Conservation (phyloP, 2,329 filamentous ascomycete genomes). For the Trichoderma atrobrunneum region DNA sequence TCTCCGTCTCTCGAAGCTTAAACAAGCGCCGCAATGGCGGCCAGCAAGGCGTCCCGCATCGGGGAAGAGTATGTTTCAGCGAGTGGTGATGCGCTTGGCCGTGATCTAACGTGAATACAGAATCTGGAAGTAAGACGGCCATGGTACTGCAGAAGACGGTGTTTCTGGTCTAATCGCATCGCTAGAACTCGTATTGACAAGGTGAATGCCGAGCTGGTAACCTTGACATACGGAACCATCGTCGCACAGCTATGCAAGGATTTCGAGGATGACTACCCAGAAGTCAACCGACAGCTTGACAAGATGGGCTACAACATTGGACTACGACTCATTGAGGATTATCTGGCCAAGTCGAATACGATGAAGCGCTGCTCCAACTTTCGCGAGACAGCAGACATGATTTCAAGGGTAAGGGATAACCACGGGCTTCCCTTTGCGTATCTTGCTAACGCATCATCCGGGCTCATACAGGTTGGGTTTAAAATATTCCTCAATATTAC, state of each 20-base stretch:
- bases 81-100: background rate
- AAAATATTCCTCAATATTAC: conserved; percentile 99
- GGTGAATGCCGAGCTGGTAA: conserved; percentile 96
- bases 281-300: conserved; percentile 97
- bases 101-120: conserved; percentile 47
- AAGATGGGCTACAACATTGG: conserved; percentile 99
- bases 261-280: conserved; percentile 87
- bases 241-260: conserved; percentile 96
- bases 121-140: conserved; percentile 80
- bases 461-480: conserved; percentile 73
- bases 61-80: conserved; percentile 56
- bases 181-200: conserved; percentile 89
- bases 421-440: background rate
- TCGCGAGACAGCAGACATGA: conserved; percentile 93
- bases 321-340: conserved; percentile 92
- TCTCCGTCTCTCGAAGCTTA: no score
- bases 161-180: conserved; percentile 28
- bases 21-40: conserved; percentile 45
- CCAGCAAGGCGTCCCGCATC: conserved; percentile 59
- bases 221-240: conserved; percentile 95
- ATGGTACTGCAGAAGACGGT: conserved; percentile 2
- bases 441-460: conserved; percentile 23
- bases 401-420: conserved; percentile 66
- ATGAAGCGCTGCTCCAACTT: conserved; percentile 89
- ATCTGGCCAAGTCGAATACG: conserved; percentile 90